Percentiles rank a stretch among this genome's conserved stretches.
Conservation (phyloP, 83 land plant species). For the Picea engelmannii region DNA sequence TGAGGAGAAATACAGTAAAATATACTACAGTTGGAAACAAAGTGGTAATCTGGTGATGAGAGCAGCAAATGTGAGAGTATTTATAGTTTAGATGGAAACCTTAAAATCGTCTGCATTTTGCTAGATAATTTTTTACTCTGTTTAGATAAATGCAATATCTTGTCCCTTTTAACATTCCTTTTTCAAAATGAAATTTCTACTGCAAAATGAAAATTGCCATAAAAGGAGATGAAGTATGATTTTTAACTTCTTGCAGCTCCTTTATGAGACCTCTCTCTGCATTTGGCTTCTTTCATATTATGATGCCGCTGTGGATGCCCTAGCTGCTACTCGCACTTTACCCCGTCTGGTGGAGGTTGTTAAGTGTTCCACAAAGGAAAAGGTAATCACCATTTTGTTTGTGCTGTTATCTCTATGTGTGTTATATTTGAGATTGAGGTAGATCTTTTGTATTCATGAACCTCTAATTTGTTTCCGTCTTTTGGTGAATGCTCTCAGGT, state of each 20-base stretch:
- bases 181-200: no score
- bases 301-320: no score
- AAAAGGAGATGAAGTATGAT: not conserved
- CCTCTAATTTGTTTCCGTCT: not conserved
- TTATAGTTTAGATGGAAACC: not conserved
- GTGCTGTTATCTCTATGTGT: constrained; percentile 4
- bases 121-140: not conserved
- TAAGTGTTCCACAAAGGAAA: no score
- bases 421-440: not conserved
- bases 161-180: not conserved
- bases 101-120: not conserved
- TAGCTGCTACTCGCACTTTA: no score
- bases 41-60: not conserved
- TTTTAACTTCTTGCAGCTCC: constrained; percentile 27
- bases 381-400: constrained; percentile 23
- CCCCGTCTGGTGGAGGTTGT: no score
- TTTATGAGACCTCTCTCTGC: no score
- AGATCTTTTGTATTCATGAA: not conserved
- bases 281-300: no score
- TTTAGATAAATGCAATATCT: not conserved
- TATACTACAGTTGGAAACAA: no score
- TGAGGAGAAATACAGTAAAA: no score
- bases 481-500: constrained; percentile 30
- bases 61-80: not conserved
- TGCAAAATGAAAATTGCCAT: not conserved